Evolutionary conservation across 192 early-diverging fungal genomes (phyloP).

Genomic region (Mortierella hygrophila): DNA sequence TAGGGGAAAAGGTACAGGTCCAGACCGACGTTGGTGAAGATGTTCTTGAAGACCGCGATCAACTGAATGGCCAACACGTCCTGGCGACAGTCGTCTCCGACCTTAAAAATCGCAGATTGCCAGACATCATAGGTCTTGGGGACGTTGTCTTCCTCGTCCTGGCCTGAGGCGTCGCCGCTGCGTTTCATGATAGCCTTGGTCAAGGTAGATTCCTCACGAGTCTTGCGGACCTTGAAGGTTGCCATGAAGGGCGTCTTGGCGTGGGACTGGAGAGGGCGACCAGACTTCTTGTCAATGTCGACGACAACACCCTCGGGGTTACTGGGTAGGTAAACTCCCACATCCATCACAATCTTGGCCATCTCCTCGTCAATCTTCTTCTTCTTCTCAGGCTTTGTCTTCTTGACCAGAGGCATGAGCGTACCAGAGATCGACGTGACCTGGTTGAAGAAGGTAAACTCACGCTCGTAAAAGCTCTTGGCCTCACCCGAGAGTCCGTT

Average conservation of each 20-base stretch:
- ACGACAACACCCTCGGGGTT: slow-evolving; percentile 96
- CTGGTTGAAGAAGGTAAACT: slow-evolving; percentile 95
- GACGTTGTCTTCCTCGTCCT: slow-evolving; percentile 30
- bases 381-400: slow-evolving; percentile 95
- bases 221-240: slow-evolving; percentile 89
- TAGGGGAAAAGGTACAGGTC: slow-evolving; percentile 98
- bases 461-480: slow-evolving; percentile 93
- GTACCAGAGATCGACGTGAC: slow-evolving; percentile 98
- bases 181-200: slow-evolving; percentile 56
- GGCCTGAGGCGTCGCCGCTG: slow-evolving; percentile 14
- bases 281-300: slow-evolving; percentile 95
- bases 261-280: slow-evolving; percentile 94
- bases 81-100: slow-evolving; percentile 99
- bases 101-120: slow-evolving; percentile 98
- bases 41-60: slow-evolving; percentile 97
- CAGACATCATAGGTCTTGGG: slow-evolving; percentile 68
- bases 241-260: slow-evolving; percentile 99
- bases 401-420: slow-evolving; percentile 93
- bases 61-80: slow-evolving; percentile 98
- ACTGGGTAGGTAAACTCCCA: slow-evolving; percentile 96
- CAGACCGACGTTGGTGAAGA: slow-evolving; percentile 89
- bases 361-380: slow-evolving; percentile 99
- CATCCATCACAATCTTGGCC: slow-evolving; percentile 92
- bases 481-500: slow-evolving; percentile 84
- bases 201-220: slow-evolving; percentile 66